Conservation (phyloP, 1,139 yeast species). For the Taphrina betulina region DNA sequence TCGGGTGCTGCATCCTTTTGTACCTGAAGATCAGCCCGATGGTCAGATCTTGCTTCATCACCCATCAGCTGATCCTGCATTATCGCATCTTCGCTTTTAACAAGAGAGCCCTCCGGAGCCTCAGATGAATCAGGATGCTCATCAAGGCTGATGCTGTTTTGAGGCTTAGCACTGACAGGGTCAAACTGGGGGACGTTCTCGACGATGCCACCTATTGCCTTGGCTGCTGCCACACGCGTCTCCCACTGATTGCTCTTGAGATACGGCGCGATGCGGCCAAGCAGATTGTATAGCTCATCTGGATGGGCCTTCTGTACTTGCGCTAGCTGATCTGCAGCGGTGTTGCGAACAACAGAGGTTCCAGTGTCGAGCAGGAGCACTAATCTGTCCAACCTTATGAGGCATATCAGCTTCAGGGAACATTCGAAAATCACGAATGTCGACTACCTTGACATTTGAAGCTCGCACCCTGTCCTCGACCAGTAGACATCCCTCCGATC, state of each 20-base stretch:
- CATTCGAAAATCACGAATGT: no score
- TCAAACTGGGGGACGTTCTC: constrained; percentile 79
- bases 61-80: not conserved
- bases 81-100: no score
- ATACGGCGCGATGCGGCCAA: constrained; percentile 89
- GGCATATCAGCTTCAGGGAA: no score
- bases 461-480: no score
- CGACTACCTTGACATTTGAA: no score
- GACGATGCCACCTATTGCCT: constrained; percentile 92
- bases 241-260: constrained; percentile 87
- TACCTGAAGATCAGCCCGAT: not conserved
- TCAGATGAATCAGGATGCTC: not conserved
- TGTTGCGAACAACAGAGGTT: constrained; percentile 85
- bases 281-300: constrained; percentile 77
- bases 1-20: not conserved
- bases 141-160: constrained; percentile 30
- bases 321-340: constrained; percentile 96
- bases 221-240: constrained; percentile 89
- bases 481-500: no score
- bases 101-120: no score
- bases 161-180: constrained; percentile 49
- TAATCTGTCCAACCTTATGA: constrained; percentile 35
- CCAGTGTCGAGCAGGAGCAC: constrained; percentile 75
- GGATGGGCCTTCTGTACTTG: constrained; percentile 94
- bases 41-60: not conserved